A percentile compares a stretch with the other conserved stretches of the same genome.
Conservation (phyloP, 2,329 filamentous ascomycete species). For the Alternaria arbusti region DNA sequence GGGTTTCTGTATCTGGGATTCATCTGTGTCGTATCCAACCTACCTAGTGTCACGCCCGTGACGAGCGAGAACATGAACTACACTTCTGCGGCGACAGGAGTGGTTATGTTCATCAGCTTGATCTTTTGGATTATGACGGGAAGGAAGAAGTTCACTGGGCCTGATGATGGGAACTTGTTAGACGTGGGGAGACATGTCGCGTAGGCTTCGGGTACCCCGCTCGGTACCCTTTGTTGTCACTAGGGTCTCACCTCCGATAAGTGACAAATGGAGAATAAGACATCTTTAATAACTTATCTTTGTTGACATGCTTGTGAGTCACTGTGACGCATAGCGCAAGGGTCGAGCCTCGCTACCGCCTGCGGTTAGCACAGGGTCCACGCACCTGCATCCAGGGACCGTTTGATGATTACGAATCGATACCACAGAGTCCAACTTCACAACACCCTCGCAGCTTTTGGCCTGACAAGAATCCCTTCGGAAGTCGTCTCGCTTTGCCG, state of each 20-base stretch:
- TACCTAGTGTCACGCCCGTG: constrained; percentile 60
- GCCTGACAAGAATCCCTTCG: rapidly evolving
- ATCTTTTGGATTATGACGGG: constrained; percentile 62
- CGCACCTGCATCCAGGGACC: background rate
- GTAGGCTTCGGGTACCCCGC: background rate
- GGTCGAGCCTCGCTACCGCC: background rate
- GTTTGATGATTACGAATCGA: background rate
- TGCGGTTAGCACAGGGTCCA: background rate
- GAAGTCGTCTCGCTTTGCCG: background rate
- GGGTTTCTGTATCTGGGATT: constrained; percentile 62
- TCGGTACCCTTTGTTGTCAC: background rate
- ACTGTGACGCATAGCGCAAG: background rate
- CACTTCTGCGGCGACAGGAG: constrained; percentile 62
- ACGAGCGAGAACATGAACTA: constrained; percentile 64
- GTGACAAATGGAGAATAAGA: background rate
- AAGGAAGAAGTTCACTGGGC: constrained; percentile 58
- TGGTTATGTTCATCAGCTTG: constrained; percentile 59
- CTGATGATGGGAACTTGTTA: constrained; percentile 39
- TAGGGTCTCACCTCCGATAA: too few species aligned
- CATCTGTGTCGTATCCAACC: constrained; percentile 63
- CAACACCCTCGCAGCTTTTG: background rate
- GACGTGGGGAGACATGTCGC: background rate
- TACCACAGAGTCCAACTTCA: background rate
- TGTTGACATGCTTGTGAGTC: background rate
- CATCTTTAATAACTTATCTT: background rate